Evolutionary conservation across 2,329 filamentous ascomycete species (phyloP), one percentile per base, ranked within the genome.

Genomic region (Penicillium sumatraense): DNA sequence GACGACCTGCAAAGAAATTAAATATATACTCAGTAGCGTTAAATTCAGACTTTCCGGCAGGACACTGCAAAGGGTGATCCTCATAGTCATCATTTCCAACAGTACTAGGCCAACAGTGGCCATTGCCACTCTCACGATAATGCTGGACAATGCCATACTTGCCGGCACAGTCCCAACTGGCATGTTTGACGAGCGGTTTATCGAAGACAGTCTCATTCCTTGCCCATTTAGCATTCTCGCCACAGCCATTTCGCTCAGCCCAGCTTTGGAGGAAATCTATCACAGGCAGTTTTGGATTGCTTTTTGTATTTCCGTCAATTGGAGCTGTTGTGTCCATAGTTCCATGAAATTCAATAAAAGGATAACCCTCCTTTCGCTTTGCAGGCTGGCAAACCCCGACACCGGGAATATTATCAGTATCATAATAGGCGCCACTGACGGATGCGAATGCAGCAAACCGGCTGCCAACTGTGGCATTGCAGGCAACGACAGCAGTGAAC

Each of bases 371-470:
- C 1, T 55, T 1, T 75, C 79, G 26, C 74, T 70, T 7, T 51
- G 57, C 24, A 47, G 62, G 21, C 62, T 67, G 29, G 63, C 62
- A 52, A 56, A 67, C 14, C 6, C 55, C 62, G n/a, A 54, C 67
- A 35, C 63, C 64, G 11, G 57, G 47, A 0, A 62, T 47, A 3
- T 62, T 42, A 20, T 60, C 54, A 23, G 64, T 53, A 31, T 69
- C 50, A 60, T 83, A 82, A 42, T 75, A 77, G 3, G 79, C 81
- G 5, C 77, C 80, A 1, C 78, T 75, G 7, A 78, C 77, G 7
- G 78, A 72, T 1, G 78, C 80, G 58, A 83, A 83, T 1, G 80
- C 81, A 6, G 81, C 80, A 49, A 83, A 78, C 5, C 68, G 69
- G 4, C 63, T 64, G 4, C 76, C 77, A 3, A 75, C 70, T 8